Base-by-base conservation (phyloP, 345 rosid genomes). In the Pugionium cornutum region DNA sequence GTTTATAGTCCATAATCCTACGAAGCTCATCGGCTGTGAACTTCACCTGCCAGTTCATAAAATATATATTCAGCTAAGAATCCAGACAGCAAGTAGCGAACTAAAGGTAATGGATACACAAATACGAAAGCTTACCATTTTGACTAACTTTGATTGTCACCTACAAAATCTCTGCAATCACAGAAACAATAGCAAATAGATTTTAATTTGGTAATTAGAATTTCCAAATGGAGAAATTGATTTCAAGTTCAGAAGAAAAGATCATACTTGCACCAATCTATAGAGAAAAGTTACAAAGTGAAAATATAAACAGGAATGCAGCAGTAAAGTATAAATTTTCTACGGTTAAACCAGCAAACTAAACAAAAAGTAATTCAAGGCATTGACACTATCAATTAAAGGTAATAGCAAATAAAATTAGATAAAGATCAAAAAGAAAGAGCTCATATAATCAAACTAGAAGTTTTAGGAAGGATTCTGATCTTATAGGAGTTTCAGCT, bases 11-110 rank as follows among this genome's bases (percentile, higher is more conserved):
- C 83, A 79, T 79, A 6, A 78, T 78, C 7, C 45, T 68, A 29
- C 82, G 77, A 37, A 73, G 80, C 66, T 76, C 74, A 3, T 76
- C 83, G 4, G 71, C 78, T 2, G 83, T 79, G n/a, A 79, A 76
- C 80, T 73, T 79, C 76, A 76, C 80, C 83, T 77, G 50, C 50
- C 25, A 40, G 1, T 40, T 2, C 44, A 40, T 1, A 9, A 9
- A 3, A 37, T 4, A 4, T 37, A 37, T 5, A 5, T 40, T 32
- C 1, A 8, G 34, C 25, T 34, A 4, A 7, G 1, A 26, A 55
- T 39, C 27, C 7, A 7, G 0, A 54, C 4, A 18, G 25, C 1
- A 41, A 30, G 18, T 27, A 48, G 6, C 6, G 0, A 34, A 1
- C 9, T 8, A 2, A 8, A 46, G 4, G 28, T 1, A 4, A 39